Base-by-base conservation (phyloP, 2,329 filamentous ascomycete species). In the Fusarium illudens region DNA sequence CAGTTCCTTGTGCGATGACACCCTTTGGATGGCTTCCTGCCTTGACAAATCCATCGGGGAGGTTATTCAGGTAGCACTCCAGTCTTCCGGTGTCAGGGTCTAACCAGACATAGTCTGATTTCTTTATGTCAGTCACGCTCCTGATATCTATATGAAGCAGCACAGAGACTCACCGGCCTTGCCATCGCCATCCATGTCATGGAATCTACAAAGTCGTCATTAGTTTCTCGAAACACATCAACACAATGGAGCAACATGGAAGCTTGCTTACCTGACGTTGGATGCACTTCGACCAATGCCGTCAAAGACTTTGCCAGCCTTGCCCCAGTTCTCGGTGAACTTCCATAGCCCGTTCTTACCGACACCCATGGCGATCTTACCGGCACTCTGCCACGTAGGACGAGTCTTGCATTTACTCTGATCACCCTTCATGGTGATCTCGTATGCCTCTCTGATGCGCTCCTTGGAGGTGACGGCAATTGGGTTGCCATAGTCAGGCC, bases 141-240 rank as follows among this genome's bases (percentile, higher is more conserved):
- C n/a, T n/a, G n/a, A n/a, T n/a, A n/a, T 15, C 13, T 12, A 17
- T 6, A 34, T 13, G 33, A 34, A 15, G 6, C 4, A 6, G 3
- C 12, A 15, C 12, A 34, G 4, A 34, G 33, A 57, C 22, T 12
- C 39, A 61, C 61, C 59, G 0, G 59, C 59, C 17, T 62, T 62
- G 2, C 54, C 59, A 19, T 62, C 59, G 2, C 59, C 59, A 20
- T 62, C 42, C 54, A 58, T 64, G 5, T 64, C 62, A 32, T 64
- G 37, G 0, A 62, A 12, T 9, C 58, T 62, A 30, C 29, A 30
- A n/a, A n/a, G n/a, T n/a, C n/a, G n/a, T 30, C 29, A 11, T 30
- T 30, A 30, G 29, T 30, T 30, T 30, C 6, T 30, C 11, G 6
- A 11, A 30, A 30, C 6, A 30, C 11, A 30, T 30, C 29, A 30